These are phyloP conservation scores for Penicillium janthinellum DNA, from an alignment of 2,329 filamentous ascomycete species.

Conservation along the genomic window DNA sequence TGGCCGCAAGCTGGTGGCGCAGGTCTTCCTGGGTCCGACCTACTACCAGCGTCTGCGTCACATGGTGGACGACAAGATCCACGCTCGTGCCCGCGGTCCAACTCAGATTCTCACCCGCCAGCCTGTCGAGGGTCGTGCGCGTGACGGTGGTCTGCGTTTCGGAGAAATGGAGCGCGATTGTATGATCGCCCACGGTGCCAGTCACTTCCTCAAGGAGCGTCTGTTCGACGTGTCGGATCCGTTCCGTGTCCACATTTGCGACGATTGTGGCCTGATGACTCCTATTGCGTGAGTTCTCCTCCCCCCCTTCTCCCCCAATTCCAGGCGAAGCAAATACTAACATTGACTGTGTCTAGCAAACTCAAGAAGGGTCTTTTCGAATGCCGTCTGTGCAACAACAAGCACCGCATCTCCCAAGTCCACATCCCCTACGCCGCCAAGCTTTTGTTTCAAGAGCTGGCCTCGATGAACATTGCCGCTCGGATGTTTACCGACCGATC, in stretches of 20 bases:
- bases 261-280: conserved; percentile 98
- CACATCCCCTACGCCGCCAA: conserved; percentile 98
- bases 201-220: conserved; percentile 94
- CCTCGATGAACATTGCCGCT: conserved; percentile 97
- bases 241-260: conserved; percentile 96
- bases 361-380: conserved; percentile 95
- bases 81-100: conserved; percentile 94
- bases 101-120: conserved; percentile 97
- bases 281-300: conserved; percentile 88
- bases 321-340: background rate
- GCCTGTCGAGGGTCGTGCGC: conserved; percentile 95
- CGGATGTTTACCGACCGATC: conserved; percentile 85
- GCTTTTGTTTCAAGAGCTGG: conserved; percentile 95
- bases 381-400: conserved; percentile 97
- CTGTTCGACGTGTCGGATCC: conserved; percentile 97
- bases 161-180: conserved; percentile 99
- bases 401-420: conserved; percentile 96
- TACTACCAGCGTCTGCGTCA: conserved; percentile 98
- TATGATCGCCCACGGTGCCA: conserved; percentile 99
- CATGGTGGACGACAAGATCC: conserved; percentile 99
- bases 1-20: conserved; percentile 85
- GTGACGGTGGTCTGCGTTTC: conserved; percentile 97
- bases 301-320: background rate
- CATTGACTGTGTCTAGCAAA: conserved; percentile 59
- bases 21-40: conserved; percentile 95